Conservation (phyloP, 306 rosid species). For the Arachis stenosperma region DNA sequence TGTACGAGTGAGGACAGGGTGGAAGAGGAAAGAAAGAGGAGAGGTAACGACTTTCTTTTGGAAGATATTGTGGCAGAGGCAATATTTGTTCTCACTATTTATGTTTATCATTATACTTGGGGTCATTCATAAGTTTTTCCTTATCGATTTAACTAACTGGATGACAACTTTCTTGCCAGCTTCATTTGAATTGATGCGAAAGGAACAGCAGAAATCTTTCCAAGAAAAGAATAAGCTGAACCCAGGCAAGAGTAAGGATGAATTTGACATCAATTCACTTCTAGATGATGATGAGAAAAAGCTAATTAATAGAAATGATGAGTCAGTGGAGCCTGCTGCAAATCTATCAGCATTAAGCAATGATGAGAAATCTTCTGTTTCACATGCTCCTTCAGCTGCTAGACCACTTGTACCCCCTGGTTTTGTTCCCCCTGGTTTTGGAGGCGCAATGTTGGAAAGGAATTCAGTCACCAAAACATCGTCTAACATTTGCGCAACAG, state of each 20-base stretch:
- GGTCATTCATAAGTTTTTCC: constrained; percentile 15
- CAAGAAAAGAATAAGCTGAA: constrained; percentile 70
- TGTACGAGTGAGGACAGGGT: constrained; percentile 74
- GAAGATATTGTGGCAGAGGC: constrained; percentile 24
- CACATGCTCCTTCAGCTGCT: constrained; percentile 60
- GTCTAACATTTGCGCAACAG: constrained; percentile 45
- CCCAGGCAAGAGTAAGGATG: constrained; percentile 57
- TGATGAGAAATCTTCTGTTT: constrained; percentile 62
- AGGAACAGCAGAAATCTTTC: constrained; percentile 82
- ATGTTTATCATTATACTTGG: not conserved
- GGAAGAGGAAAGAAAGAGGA: constrained; percentile 96
- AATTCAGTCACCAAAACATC: constrained; percentile 55
- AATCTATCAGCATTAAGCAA: constrained; percentile 49
- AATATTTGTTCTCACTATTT: constrained; percentile 23
- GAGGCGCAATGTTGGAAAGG: constrained; percentile 59
- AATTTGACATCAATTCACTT: constrained; percentile 61
- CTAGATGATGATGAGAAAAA: constrained; percentile 58
- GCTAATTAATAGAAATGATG: constrained; percentile 50
- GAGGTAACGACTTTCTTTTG: constrained; percentile 62
- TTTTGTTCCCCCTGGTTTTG: constrained; percentile 79
- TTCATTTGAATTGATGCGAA: constrained; percentile 91
- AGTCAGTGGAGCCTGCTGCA: constrained; percentile 51
- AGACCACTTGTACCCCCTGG: constrained; percentile 99
- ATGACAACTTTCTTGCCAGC: constrained; percentile 58
- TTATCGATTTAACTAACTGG: constrained; percentile 30